phyloP scores from a whole-genome alignment of 2,329 filamentous ascomycete genomes.

The Cytospora leucostoma region DNA sequence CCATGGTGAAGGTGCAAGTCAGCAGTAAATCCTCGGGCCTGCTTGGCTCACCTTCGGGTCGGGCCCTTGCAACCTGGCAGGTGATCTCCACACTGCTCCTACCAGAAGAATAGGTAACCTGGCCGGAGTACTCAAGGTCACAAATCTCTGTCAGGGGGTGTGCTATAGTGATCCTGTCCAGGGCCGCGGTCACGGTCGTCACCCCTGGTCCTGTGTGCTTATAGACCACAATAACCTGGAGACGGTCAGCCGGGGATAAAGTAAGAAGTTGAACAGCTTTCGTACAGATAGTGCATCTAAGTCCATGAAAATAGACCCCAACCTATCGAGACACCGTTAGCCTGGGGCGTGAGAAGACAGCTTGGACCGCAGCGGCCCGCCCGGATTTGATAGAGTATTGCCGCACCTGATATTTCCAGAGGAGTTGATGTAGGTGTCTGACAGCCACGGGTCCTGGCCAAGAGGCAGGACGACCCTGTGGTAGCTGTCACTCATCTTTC shows the following conservation, averaged over 20 bases:
- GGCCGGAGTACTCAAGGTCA: slow-evolving; percentile 70
- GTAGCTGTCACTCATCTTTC: slow-evolving; percentile 71
- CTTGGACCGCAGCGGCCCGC: neutral
- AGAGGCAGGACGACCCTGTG: slow-evolving; percentile 67
- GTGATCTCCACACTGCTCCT: slow-evolving; percentile 74
- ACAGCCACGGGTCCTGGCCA: slow-evolving; percentile 72
- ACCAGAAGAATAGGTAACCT: slow-evolving; percentile 68
- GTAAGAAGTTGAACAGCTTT: neutral
- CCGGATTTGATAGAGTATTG: slow-evolving; percentile 33
- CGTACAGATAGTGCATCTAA: slow-evolving; percentile 67
- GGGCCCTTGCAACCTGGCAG: slow-evolving; percentile 70
- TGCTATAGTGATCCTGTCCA: slow-evolving; percentile 59
- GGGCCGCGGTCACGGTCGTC: slow-evolving; percentile 51
- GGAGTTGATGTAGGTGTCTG: slow-evolving; percentile 77
- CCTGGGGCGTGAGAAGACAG: neutral
- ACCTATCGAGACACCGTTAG: slow-evolving; percentile 39
- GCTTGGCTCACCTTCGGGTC: slow-evolving; percentile 56
- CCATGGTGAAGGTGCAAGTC: slow-evolving; percentile 70
- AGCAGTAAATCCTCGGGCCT: slow-evolving; percentile 47
- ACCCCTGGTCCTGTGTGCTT: slow-evolving; percentile 62
- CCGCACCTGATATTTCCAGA: slow-evolving; percentile 69
- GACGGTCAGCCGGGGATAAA: neutral
- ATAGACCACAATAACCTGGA: slow-evolving; percentile 68
- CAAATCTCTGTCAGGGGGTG: slow-evolving; percentile 75
- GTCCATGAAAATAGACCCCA: slow-evolving; percentile 78